A percentile compares a stretch with the other conserved stretches of the same genome.
Evolutionary conservation across 768 basidiomycete species (phyloP).

Genomic region (Serendipita sp.): DNA sequence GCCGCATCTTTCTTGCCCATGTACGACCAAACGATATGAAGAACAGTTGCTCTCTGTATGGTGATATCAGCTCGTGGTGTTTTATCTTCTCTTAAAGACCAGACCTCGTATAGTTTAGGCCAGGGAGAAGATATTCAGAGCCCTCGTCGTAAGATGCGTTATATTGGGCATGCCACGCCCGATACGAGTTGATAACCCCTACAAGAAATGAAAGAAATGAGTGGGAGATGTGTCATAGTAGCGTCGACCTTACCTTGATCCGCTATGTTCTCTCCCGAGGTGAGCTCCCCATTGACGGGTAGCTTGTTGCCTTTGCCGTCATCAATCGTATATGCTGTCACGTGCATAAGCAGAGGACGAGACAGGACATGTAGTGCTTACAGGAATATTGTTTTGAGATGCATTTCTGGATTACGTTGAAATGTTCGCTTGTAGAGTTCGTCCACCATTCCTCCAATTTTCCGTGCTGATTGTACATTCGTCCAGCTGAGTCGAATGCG

Average conservation of each 20-base stretch:
- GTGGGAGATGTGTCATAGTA: background rate
- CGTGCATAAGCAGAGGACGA: conserved; percentile 6
- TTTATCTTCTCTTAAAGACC: conserved; percentile 8
- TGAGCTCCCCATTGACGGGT: conserved; percentile 50
- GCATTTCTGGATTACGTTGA: conserved; percentile 68
- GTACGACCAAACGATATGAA: conserved; percentile 79
- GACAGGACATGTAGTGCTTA: conserved; percentile 18
- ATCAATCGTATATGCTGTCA: conserved; percentile 56
- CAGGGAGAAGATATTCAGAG: conserved; percentile 63
- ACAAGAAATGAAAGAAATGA: background rate
- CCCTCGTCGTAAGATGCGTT: conserved; percentile 38
- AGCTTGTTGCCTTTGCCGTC: conserved; percentile 74
- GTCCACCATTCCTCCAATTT: conserved; percentile 89
- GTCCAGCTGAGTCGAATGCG: conserved; percentile 78
- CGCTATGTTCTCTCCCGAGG: conserved; percentile 83
- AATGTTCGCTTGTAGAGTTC: conserved; percentile 66
- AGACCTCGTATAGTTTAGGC: conserved; percentile 56
- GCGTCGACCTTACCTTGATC: conserved; percentile 29
- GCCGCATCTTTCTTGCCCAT: conserved; percentile 74
- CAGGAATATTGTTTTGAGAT: conserved; percentile 85
- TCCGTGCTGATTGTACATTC: conserved; percentile 80
- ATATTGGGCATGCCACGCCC: conserved; percentile 79
- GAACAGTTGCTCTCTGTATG: conserved; percentile 70
- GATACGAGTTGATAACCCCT: conserved; percentile 69
- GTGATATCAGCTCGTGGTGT: background rate